Evolutionary conservation across 805 yeast genomes (phyloP).

Genomic region (Wickerhamomyces subpelliculosus): DNA sequence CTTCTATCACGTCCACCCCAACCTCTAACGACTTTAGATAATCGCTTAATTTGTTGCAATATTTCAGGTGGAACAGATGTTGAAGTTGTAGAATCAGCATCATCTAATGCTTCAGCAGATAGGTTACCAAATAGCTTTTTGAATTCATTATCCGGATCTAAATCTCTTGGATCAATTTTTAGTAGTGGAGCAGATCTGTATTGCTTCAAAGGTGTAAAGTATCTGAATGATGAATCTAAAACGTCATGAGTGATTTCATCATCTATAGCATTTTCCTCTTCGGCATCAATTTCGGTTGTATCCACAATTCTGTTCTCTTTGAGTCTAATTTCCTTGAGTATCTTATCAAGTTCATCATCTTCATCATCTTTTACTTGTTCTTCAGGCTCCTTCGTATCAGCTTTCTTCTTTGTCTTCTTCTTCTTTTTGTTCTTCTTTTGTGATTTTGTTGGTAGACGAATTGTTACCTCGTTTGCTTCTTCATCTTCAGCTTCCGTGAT

Average conservation of each 20-base stretch:
- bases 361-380: slow-evolving; percentile 24
- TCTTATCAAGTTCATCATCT: slow-evolving; percentile 54
- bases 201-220: slow-evolving; percentile 41
- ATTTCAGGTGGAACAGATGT: slow-evolving; percentile 63
- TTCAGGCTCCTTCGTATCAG: slow-evolving; percentile 4
- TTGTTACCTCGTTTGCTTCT: not conserved
- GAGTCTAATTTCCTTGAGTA: slow-evolving; percentile 37
- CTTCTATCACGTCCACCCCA: slow-evolving; percentile 82
- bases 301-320: slow-evolving; percentile 16
- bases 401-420: slow-evolving; percentile 16
- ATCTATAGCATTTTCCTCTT: slow-evolving; percentile 28
- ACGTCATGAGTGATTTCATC: slow-evolving; percentile 36
- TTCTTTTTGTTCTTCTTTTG: slow-evolving; percentile 23
- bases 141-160: slow-evolving; percentile 76
- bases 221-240: slow-evolving; percentile 20
- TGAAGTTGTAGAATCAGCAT: slow-evolving; percentile 71
- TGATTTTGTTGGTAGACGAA: slow-evolving; percentile 15
- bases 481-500: slow-evolving; percentile 1
- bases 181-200: slow-evolving; percentile 33
- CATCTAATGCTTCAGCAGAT: slow-evolving; percentile 60
- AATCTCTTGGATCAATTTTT: slow-evolving; percentile 39
- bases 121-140: slow-evolving; percentile 64
- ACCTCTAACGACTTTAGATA: slow-evolving; percentile 52
- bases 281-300: slow-evolving; percentile 22
- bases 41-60: slow-evolving; percentile 50